Percentiles rank a stretch among this genome's conserved stretches.
phyloP scores from a whole-genome alignment of 768 basidiomycete species.

The Podaxis carcinomalis region DNA sequence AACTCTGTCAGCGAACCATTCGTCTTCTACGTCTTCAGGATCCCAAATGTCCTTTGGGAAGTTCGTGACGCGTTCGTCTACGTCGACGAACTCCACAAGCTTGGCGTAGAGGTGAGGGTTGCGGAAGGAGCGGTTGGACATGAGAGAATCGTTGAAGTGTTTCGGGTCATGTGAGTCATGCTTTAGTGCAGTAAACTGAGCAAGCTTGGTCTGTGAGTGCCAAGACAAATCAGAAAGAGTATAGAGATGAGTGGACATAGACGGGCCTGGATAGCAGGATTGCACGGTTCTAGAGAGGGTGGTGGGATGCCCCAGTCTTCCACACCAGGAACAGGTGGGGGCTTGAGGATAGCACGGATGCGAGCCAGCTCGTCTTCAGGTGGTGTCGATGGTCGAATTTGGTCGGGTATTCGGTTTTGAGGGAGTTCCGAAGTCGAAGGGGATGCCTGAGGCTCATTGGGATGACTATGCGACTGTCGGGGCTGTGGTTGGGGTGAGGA shows the following conservation, averaged over 20 bases:
- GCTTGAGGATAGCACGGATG: conserved; percentile 54
- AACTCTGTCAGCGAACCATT: conserved; percentile 76
- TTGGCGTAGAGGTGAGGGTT: conserved; percentile 97
- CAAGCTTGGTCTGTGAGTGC: conserved; percentile 64
- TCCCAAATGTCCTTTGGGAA: conserved; percentile 77
- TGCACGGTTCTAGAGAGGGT: conserved; percentile 46
- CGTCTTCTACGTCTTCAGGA: conserved; percentile 53
- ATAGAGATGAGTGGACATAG: background rate
- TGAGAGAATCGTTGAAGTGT: conserved; percentile 95
- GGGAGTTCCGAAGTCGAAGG: background rate
- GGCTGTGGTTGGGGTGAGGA: conserved; percentile 15
- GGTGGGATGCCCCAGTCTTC: conserved; percentile 79
- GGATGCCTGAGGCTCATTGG: background rate
- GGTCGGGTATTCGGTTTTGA: conserved; percentile 7
- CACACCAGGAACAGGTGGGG: conserved; percentile 59
- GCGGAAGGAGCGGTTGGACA: conserved; percentile 88
- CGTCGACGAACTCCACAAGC: conserved; percentile 90
- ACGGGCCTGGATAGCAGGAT: conserved; percentile 60
- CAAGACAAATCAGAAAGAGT: background rate
- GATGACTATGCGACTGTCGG: conserved; percentile 1
- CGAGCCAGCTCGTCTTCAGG: conserved; percentile 44
- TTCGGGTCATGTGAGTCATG: conserved; percentile 55
- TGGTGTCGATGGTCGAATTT: conserved; percentile 20
- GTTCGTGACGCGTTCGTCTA: conserved; percentile 84
- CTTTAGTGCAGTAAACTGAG: conserved; percentile 75